A percentile compares a stretch with the other conserved stretches of the same genome.
phyloP scores from a whole-genome alignment of 2,329 filamentous ascomycete genomes.

The Trichoderma polysporum region DNA sequence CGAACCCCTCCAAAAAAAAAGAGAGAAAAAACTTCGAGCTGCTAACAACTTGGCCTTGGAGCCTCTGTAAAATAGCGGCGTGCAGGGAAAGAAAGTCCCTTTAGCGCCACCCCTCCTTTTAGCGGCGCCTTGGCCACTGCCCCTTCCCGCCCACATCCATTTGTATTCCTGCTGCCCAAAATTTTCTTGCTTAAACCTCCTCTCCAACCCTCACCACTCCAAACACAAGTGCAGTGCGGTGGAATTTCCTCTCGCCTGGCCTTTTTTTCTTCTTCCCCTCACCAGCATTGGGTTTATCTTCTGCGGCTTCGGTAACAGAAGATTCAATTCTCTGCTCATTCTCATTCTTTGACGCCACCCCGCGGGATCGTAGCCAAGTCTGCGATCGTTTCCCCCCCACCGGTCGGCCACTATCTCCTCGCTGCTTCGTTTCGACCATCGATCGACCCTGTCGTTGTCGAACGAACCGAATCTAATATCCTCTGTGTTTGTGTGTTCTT shows the following conservation, averaged over 20 bases:
- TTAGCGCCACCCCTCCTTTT: slow-evolving; percentile 5
- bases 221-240: slow-evolving; percentile 38
- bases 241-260: slow-evolving; percentile 36
- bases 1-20: not conserved
- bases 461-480: slow-evolving; percentile 5
- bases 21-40: too few species aligned
- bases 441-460: not conserved
- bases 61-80: not conserved
- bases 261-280: slow-evolving; percentile 33
- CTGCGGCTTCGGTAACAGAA: slow-evolving; percentile 35
- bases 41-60: too few species aligned
- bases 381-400: slow-evolving; percentile 21
- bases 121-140: slow-evolving; percentile 27
- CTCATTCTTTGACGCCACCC: slow-evolving; percentile 28
- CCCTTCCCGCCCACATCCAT: slow-evolving; percentile 34
- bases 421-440: slow-evolving; percentile 17
- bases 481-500: not conserved
- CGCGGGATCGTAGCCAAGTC: slow-evolving; percentile 36
- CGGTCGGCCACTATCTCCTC: slow-evolving; percentile 24
- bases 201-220: slow-evolving; percentile 40
- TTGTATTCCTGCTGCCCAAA: slow-evolving; percentile 40
- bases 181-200: slow-evolving; percentile 36
- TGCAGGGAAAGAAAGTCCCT: slow-evolving; percentile 9
- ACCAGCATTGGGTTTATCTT: slow-evolving; percentile 35
- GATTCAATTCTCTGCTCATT: slow-evolving; percentile 30